These are phyloP conservation scores for Botrytis hyacinthi DNA, from an alignment of 2,329 filamentous ascomycete species.

Conservation along the genomic window DNA sequence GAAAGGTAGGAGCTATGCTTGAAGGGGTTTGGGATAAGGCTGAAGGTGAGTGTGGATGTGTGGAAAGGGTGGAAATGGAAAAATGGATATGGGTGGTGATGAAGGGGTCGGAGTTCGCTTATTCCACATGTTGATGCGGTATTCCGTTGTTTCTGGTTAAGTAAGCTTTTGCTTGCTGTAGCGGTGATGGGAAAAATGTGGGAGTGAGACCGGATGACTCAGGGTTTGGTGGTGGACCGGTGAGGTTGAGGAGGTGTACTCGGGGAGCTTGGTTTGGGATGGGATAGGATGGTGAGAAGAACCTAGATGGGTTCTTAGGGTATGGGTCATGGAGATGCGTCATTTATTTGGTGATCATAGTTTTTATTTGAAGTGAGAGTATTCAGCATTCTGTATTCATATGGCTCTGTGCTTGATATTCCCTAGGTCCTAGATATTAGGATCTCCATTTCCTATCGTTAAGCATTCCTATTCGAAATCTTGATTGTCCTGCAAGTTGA, in stretches of 20 bases:
- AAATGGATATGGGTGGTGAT: not conserved
- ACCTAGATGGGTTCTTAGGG: too few species aligned
- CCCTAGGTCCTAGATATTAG: not conserved
- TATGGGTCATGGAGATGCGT: not conserved
- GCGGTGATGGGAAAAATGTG: not conserved
- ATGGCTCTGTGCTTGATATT: not conserved
- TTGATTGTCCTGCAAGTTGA: not conserved
- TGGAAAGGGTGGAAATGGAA: not conserved
- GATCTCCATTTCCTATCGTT: not conserved
- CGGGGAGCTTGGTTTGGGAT: not conserved
- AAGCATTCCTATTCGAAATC: not conserved
- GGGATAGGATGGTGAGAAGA: not conserved
- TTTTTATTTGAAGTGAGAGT: not conserved
- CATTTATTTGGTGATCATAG: not conserved
- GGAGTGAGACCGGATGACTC: conserved; percentile 1
- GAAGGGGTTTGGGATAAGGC: not conserved
- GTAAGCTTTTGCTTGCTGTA: not conserved
- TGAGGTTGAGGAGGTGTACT: not conserved
- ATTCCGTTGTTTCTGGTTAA: not conserved
- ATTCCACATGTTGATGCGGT: not conserved
- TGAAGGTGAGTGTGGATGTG: not conserved
- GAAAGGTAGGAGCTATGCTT: not conserved
- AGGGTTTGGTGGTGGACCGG: not conserved
- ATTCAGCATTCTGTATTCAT: not conserved
- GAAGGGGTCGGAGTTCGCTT: conserved; percentile 10